Evolutionary conservation across 805 yeast genomes (phyloP), one percentile per base, ranked within the genome.

Genomic region (Kodamaea laetipori): DNA sequence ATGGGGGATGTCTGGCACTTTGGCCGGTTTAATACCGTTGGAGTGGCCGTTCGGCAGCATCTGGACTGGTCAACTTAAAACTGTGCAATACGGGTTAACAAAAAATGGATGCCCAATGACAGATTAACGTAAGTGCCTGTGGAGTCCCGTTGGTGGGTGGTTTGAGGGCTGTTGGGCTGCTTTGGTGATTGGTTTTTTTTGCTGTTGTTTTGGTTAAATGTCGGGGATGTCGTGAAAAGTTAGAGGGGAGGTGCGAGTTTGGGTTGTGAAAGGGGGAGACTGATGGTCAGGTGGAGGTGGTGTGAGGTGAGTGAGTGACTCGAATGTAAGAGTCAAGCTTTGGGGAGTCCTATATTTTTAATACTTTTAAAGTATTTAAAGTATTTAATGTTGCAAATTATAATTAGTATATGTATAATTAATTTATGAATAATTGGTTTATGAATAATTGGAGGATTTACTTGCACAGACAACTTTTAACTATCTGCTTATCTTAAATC

Each of bases 1-100:
- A 57, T 86, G 95, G 10, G 94, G 90, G 30, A 87, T 73, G 18
- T 61, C 63, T 15, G 80, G 78, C 27, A 59, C 34, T 11, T 15
- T 53, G 23, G 39, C 34, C n/a, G 32, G 9, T 38, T 17, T 28
- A 6, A 17, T 28, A 7, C 38, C 46, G 16, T 37, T 34, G 27
- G 37, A 34, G 37, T 34, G 37, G 26, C 37, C 37, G 37, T 34
- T 34, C 37, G 37, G 27, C 37, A 34, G 27, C 37, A 34, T 34
- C 17, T 12, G 11, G 17, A 13, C 12, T 5, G 16, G 16, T 11
- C n/a, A n/a, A n/a, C n/a, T n/a, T n/a, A n/a, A n/a, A n/a, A n/a
- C n/a, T n/a, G n/a, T n/a, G n/a, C n/a, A n/a, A n/a, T n/a, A n/a
- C n/a, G n/a, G n/a, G n/a, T n/a, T n/a, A n/a, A n/a, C n/a, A n/a